These are phyloP conservation scores for Anacardium occidentale DNA, from an alignment of 345 rosid genomes.

Conservation along the genomic window DNA sequence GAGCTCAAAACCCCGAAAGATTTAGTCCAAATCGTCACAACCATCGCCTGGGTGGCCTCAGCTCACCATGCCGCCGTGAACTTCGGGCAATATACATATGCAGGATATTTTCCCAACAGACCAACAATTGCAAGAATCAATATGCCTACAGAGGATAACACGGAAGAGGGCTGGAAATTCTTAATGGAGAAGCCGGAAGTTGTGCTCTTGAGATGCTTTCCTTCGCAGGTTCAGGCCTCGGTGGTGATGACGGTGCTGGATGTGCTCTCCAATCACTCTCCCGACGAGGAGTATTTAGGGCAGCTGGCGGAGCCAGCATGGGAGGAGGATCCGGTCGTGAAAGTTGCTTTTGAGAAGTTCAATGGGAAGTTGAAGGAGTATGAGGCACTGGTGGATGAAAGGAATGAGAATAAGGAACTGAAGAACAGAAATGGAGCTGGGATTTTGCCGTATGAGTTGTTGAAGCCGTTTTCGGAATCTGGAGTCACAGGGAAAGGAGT, in stretches of 20 bases:
- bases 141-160: slow-evolving; percentile 47
- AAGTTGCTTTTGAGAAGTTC: slow-evolving; percentile 39
- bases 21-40: slow-evolving; percentile 38
- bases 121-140: slow-evolving; percentile 44
- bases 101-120: slow-evolving; percentile 48
- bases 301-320: slow-evolving; percentile 31
- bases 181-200: slow-evolving; percentile 38
- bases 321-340: slow-evolving; percentile 28
- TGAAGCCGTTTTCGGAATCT: slow-evolving; percentile 44
- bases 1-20: slow-evolving; percentile 27
- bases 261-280: slow-evolving; percentile 43
- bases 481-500: slow-evolving; percentile 54
- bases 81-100: slow-evolving; percentile 52
- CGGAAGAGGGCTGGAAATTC: slow-evolving; percentile 30
- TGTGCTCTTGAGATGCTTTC: slow-evolving; percentile 34
- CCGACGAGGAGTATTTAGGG: slow-evolving; percentile 55
- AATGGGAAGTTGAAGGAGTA: slow-evolving; percentile 33
- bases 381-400: slow-evolving; percentile 36
- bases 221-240: slow-evolving; percentile 49
- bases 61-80: slow-evolving; percentile 56
- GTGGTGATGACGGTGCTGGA: slow-evolving; percentile 41
- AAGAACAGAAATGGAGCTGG: slow-evolving; percentile 49
- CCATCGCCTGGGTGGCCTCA: slow-evolving; percentile 44
- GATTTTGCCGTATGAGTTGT: slow-evolving; percentile 37
- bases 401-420: slow-evolving; percentile 25